Evolutionary conservation across 2,329 filamentous ascomycete genomes (phyloP).

Genomic region (Aspergillus sp.): DNA sequence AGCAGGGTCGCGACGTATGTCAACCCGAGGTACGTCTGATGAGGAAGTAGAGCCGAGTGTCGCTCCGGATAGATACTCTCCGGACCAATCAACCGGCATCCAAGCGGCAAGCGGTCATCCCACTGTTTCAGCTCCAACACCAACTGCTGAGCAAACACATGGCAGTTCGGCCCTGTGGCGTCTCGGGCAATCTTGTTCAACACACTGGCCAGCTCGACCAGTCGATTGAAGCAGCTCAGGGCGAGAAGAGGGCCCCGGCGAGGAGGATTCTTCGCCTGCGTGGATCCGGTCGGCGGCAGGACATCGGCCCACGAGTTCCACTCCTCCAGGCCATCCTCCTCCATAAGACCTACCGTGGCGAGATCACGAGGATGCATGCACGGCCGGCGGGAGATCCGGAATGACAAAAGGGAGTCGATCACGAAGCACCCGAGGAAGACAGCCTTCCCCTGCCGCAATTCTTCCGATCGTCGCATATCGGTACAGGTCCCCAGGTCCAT

Average conservation of each 20-base stretch:
- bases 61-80: conserved; percentile 38
- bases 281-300: conserved; percentile 30
- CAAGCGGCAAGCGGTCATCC: conserved; percentile 36
- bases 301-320: conserved; percentile 69
- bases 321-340: conserved; percentile 69
- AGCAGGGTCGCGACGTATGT: conserved; percentile 38
- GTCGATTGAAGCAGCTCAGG: conserved; percentile 54
- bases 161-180: conserved; percentile 26
- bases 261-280: conserved; percentile 28
- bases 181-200: conserved; percentile 37
- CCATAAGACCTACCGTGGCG: conserved; percentile 49
- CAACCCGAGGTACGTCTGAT: conserved; percentile 39
- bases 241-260: conserved; percentile 42
- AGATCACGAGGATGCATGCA: conserved; percentile 50
- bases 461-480: conserved; percentile 30
- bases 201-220: conserved; percentile 43
- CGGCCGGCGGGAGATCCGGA: conserved; percentile 45
- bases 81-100: conserved; percentile 36
- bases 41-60: conserved; percentile 36
- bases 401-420: conserved; percentile 53
- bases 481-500: conserved; percentile 32
- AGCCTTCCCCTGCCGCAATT: conserved; percentile 39
- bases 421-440: conserved; percentile 54
- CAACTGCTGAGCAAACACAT: conserved; percentile 33
- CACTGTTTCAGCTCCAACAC: conserved; percentile 37